Evolutionary conservation across 1,284 basidiomycete genomes (phyloP).

Genomic region (Wallemia mellicola): DNA sequence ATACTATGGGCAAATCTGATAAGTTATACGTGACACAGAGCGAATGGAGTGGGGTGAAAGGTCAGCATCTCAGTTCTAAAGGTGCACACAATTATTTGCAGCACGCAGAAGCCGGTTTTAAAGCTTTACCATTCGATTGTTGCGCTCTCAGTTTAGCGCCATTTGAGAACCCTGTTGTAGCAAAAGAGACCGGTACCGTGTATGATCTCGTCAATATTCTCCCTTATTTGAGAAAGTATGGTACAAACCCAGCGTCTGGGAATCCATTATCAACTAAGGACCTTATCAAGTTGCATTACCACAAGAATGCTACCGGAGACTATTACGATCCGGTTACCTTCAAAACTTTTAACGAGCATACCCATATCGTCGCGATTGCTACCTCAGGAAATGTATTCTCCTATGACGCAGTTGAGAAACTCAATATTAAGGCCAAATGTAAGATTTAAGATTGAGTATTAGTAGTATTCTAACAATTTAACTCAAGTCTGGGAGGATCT

Average conservation of each 20-base stretch:
- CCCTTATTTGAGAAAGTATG: slow-evolving; percentile 34
- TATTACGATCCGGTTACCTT: slow-evolving; percentile 52
- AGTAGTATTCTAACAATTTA: neutral
- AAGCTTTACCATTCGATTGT: slow-evolving; percentile 49
- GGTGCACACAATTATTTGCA: slow-evolving; percentile 25
- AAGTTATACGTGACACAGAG: slow-evolving; percentile 54
- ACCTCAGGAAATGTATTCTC: slow-evolving; percentile 54
- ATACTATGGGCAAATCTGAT: neutral
- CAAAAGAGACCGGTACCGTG: slow-evolving; percentile 43
- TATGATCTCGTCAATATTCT: slow-evolving; percentile 1
- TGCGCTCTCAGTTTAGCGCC: slow-evolving; percentile 77
- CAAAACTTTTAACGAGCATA: slow-evolving; percentile 30
- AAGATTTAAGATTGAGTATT: slow-evolving; percentile 12
- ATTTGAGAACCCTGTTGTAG: slow-evolving; percentile 65
- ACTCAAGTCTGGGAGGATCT: slow-evolving; percentile 33
- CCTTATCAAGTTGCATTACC: slow-evolving; percentile 67
- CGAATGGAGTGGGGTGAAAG: slow-evolving; percentile 39
- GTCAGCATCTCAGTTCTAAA: slow-evolving; percentile 19
- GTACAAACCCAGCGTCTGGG: slow-evolving; percentile 58
- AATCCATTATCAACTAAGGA: slow-evolving; percentile 43
- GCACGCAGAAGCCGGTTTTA: slow-evolving; percentile 24
- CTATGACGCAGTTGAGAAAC: slow-evolving; percentile 29
- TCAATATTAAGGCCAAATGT: slow-evolving; percentile 37
- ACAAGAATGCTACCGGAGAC: slow-evolving; percentile 13
- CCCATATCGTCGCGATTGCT: slow-evolving; percentile 16